Percentiles rank a stretch among this genome's conserved stretches.
Conservation (phyloP, 1,284 basidiomycete genomes). For the Cutaneotrichosporon sp. region DNA sequence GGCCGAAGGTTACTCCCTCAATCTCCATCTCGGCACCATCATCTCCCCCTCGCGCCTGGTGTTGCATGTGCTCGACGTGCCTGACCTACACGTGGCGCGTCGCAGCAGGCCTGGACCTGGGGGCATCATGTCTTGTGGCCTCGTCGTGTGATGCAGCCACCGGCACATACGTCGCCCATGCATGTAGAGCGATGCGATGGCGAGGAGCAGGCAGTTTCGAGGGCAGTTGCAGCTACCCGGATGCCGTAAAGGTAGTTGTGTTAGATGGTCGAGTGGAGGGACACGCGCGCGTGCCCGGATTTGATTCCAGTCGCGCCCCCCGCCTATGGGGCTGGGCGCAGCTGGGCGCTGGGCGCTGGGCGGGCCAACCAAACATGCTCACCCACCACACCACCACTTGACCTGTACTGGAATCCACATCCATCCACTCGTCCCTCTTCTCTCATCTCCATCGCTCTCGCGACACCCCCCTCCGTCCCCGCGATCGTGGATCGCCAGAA, state of each 20-base stretch:
- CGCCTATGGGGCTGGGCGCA: no score
- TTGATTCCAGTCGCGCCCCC: conserved; percentile 1
- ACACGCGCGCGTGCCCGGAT: not conserved
- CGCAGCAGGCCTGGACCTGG: not conserved
- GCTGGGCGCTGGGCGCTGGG: not conserved
- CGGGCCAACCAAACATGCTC: not conserved
- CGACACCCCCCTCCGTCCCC: not conserved
- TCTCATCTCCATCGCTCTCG: not conserved
- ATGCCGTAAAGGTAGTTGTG: not conserved
- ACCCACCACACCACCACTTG: not conserved
- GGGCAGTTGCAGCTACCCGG: not conserved
- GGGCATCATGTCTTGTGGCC: not conserved
- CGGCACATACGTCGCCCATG: no score
- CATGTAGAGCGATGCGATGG: not conserved
- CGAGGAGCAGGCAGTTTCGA: not conserved
- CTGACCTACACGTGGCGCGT: not conserved
- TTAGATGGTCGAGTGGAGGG: not conserved
- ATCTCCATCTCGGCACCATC: no score
- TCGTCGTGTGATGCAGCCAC: not conserved
- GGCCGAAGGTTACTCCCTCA: not conserved
- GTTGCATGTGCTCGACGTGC: not conserved
- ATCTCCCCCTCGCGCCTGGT: not conserved
- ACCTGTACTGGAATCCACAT: no score
- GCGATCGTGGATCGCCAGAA: not conserved
- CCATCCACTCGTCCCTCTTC: not conserved